Evolutionary conservation across 2,329 filamentous ascomycete species (phyloP).

Genomic region (Chaetomium globosum): DNA sequence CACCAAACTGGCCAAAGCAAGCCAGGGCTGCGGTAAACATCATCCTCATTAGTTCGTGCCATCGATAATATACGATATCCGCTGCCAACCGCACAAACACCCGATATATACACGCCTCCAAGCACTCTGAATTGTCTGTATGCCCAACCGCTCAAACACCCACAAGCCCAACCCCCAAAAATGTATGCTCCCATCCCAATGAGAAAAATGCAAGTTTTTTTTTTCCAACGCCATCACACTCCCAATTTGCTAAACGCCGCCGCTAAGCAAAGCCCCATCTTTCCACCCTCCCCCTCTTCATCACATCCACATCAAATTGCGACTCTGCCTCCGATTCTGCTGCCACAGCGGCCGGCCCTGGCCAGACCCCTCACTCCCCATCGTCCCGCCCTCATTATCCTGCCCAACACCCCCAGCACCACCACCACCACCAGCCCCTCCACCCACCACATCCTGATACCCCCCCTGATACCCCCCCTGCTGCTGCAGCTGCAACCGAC

Average conservation of each 20-base stretch:
- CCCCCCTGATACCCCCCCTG: neutral
- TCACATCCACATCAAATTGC: conserved; percentile 54
- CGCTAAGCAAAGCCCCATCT: neutral
- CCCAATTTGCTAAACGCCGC: conserved; percentile 10
- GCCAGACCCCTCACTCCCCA: conserved; percentile 19
- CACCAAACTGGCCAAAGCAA: neutral
- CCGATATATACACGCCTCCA: conserved; percentile 7
- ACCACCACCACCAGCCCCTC: conserved; percentile 17
- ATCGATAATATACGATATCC: neutral
- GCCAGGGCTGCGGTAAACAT: conserved; percentile 11
- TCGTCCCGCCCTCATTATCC: conserved; percentile 3
- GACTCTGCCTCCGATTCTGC: conserved; percentile 54
- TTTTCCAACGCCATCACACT: neutral
- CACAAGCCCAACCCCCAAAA: neutral
- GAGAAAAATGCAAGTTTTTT: conserved; percentile 9
- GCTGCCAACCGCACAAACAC: neutral
- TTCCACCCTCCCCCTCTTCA: neutral
- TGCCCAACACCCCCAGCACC: conserved; percentile 16
- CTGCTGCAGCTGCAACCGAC: neutral
- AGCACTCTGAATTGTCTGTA: neutral
- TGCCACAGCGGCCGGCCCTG: conserved; percentile 53
- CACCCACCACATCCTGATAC: conserved; percentile 18
- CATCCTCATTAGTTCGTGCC: conserved; percentile 21
- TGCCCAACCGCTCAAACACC: neutral
- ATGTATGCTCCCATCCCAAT: neutral